phyloP scores from a whole-genome alignment of 768 basidiomycete genomes.

The Suillus alpinus region DNA sequence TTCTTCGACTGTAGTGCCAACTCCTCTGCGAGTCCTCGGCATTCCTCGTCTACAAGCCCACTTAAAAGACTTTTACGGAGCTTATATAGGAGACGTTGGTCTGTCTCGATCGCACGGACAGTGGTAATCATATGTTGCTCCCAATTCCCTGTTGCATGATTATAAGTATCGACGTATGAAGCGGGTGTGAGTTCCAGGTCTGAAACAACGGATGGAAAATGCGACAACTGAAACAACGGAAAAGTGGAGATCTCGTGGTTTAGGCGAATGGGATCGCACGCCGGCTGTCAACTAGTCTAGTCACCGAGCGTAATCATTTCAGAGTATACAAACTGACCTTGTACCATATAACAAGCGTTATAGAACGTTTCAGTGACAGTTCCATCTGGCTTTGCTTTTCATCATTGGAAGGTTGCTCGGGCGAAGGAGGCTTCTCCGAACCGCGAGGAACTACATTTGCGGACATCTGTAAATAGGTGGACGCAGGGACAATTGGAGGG shows the following conservation, averaged over 20 bases:
- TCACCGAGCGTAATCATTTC: constrained; percentile 6
- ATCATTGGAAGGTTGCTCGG: constrained; percentile 10
- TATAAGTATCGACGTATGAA: constrained; percentile 63
- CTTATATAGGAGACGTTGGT: constrained; percentile 63
- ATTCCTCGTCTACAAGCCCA: constrained; percentile 56
- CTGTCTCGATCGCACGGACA: constrained; percentile 55
- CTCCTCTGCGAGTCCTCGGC: constrained; percentile 54
- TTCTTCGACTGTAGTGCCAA: constrained; percentile 42
- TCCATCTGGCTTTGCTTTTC: constrained; percentile 32
- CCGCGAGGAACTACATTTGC: constrained; percentile 1
- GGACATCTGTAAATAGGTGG: constrained; percentile 13
- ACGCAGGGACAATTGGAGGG: constrained; percentile 7
- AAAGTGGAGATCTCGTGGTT: constrained; percentile 59
- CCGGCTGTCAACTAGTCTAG: constrained; percentile 36
- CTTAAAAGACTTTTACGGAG: constrained; percentile 57
- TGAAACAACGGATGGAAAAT: constrained; percentile 47
- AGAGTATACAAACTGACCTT: constrained; percentile 38
- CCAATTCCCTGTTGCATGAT: constrained; percentile 55
- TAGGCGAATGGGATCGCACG: constrained; percentile 54
- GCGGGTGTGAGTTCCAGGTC: constrained; percentile 51
- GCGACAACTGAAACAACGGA: constrained; percentile 60
- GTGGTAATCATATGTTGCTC: constrained; percentile 62
- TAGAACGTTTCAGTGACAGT: constrained; percentile 46
- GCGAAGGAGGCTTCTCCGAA: constrained; percentile 12
- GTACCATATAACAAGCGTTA: constrained; percentile 71